Evolutionary conservation across 2,329 filamentous ascomycete species (phyloP).

Genomic region (Talaromyces sp.): DNA sequence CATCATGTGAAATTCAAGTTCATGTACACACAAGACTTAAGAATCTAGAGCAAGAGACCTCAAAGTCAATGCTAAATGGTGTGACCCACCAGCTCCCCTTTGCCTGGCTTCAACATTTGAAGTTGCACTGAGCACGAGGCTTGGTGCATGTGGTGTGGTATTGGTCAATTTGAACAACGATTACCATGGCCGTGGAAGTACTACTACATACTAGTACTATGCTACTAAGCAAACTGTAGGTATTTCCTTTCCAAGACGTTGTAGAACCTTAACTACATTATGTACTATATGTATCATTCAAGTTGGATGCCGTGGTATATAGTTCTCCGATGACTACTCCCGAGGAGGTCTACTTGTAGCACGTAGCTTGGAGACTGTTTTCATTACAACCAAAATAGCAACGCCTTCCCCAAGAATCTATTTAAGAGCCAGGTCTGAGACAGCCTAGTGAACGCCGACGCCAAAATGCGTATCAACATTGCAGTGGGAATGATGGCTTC

Average conservation of each 20-base stretch:
- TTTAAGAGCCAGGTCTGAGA: too few relatives aligned
- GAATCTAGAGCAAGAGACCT: too few relatives aligned
- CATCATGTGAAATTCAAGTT: background rate
- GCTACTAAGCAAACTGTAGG: background rate
- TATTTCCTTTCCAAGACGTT: background rate
- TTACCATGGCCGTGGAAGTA: too few relatives aligned
- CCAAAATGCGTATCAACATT: slow-evolving; percentile 18
- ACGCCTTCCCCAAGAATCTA: too few relatives aligned
- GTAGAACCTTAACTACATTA: too few relatives aligned
- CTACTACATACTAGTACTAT: too few relatives aligned
- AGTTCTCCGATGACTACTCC: too few relatives aligned
- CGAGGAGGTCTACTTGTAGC: too few relatives aligned
- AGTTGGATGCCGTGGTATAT: background rate
- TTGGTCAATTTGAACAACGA: too few relatives aligned
- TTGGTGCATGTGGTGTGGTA: background rate
- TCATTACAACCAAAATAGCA: too few relatives aligned
- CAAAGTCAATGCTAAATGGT: background rate
- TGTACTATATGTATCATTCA: background rate
- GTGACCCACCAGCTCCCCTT: background rate
- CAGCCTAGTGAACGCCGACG: background rate
- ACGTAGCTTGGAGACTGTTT: too few relatives aligned
- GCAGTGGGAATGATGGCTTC: slow-evolving; percentile 9
- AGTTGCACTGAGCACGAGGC: background rate
- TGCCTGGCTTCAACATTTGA: background rate
- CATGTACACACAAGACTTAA: too few relatives aligned